phyloP scores from a whole-genome alignment of 352 stramenopile genomes.

The Pythium folliculosum region DNA sequence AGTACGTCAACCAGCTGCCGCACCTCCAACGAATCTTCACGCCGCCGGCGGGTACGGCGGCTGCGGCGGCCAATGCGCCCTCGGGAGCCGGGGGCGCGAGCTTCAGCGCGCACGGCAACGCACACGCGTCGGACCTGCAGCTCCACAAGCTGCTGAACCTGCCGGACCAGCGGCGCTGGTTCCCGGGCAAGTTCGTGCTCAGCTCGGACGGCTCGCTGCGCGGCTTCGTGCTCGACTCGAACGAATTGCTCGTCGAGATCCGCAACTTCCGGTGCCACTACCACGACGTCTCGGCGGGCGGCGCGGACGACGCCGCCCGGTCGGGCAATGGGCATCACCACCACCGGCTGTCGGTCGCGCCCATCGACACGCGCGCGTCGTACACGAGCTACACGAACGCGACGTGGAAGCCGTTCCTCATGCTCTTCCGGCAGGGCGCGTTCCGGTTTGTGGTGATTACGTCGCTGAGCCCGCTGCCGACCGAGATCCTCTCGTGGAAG shows the following conservation, averaged over 20 bases:
- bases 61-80: not conserved
- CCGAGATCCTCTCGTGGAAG: constrained; percentile 53
- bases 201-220: constrained; percentile 49
- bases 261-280: constrained; percentile 55
- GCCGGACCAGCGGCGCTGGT: constrained; percentile 53
- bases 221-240: constrained; percentile 27
- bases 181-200: constrained; percentile 48
- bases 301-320: constrained; percentile 8
- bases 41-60: constrained; percentile 24
- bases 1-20: constrained; percentile 58
- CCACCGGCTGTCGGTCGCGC: too few species aligned
- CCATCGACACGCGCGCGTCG: constrained; percentile 1
- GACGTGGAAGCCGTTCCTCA: constrained; percentile 50
- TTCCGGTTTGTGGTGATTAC: constrained; percentile 62
- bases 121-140: constrained; percentile 24
- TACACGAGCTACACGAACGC: constrained; percentile 36
- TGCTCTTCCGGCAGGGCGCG: constrained; percentile 50
- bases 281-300: constrained; percentile 33
- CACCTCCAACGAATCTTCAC: constrained; percentile 61
- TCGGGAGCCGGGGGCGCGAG: not conserved
- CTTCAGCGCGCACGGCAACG: constrained; percentile 1
- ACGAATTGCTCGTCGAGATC: constrained; percentile 49
- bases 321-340: not conserved
- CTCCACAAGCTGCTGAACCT: constrained; percentile 59
- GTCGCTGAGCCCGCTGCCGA: constrained; percentile 39